Evolutionary conservation across 1,139 yeast species (phyloP), one percentile per base, ranked within the genome.

Genomic region (Sugiyamaella japonica): DNA sequence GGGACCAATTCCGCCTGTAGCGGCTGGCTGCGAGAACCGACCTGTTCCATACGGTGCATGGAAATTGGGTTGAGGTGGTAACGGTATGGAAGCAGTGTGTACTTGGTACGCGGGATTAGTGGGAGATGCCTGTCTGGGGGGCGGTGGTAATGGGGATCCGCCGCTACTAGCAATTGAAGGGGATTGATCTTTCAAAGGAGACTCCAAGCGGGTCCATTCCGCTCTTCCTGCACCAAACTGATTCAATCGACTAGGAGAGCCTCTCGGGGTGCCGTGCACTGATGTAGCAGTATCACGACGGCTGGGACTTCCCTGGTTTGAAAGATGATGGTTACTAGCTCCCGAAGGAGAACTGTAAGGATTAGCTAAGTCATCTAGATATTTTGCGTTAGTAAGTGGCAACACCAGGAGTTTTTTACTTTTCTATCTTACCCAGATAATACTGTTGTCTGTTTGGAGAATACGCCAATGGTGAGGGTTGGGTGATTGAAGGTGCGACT

Each of bases 171-270:
- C 64, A 13, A 46, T 16, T 6, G 41, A 25, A 25, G 67, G 62
- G 13, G 63, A 60, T 38, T 59, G 65, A 41, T 63, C 68, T 25
- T 61, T 55, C 15, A 60, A 60, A 10, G 69, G 69, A 8, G 68
- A 63, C 54, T 67, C 69, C 16, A 63, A 52, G 1, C 69, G 60
- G 16, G 69, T 63, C 66, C 69, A 66, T 37, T 65, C 67, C 12
- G 67, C 62, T 52, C 69, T 53, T 12, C 56, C 56, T 39, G 61
- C 58, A 10, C 48, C 32, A 46, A 47, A 50, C 16, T 52, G 58
- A 32, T 51, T 56, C 38, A 56, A 55, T 15, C 65, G 56, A 28
- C 58, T 55, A n/a, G 68, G 68, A 13, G 67, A 61, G 12, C 60
- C 59, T 28, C 61, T 43, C 2, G 64, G 61, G 20, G 61, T 56